Evolutionary conservation across 371 early-diverging fungal species (phyloP).

Genomic region (Haplosporangium sp.): DNA sequence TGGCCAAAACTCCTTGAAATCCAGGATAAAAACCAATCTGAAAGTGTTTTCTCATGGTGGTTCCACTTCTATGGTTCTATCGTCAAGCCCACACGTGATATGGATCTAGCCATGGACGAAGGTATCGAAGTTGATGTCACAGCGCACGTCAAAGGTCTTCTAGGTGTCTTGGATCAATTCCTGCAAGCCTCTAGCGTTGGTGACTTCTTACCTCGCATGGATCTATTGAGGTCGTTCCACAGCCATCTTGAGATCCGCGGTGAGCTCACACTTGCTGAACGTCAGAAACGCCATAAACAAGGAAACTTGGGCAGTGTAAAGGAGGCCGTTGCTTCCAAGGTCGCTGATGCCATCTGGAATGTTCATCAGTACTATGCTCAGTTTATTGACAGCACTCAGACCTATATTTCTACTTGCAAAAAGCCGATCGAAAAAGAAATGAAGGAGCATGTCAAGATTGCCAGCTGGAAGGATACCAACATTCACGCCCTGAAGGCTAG

Average conservation of each 20-base stretch:
- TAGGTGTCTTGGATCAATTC: constrained; percentile 83
- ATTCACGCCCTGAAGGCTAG: constrained; percentile 92
- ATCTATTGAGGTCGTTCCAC: constrained; percentile 80
- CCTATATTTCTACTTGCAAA: constrained; percentile 67
- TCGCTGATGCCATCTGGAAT: constrained; percentile 65
- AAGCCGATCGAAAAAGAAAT: constrained; percentile 91
- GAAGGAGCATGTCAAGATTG: constrained; percentile 93
- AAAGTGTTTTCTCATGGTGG: constrained; percentile 85
- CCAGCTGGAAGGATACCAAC: constrained; percentile 97
- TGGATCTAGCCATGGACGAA: constrained; percentile 50
- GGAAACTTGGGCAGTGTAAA: constrained; percentile 9
- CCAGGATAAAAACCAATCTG: constrained; percentile 78
- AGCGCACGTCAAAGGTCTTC: constrained; percentile 58
- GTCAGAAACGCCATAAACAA: constrained; percentile 45
- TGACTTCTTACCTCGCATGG: constrained; percentile 84
- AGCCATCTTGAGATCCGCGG: constrained; percentile 68
- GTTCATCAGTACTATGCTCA: constrained; percentile 84
- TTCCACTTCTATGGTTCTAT: constrained; percentile 78
- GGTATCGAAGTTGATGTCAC: constrained; percentile 37
- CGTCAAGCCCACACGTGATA: constrained; percentile 48
- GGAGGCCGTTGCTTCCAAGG: constrained; percentile 38
- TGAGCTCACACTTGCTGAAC: constrained; percentile 36
- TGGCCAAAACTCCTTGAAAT: constrained; percentile 91
- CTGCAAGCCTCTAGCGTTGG: constrained; percentile 84
- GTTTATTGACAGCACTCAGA: constrained; percentile 70